These are phyloP conservation scores for Cystoisospora suis DNA, from an alignment of 169 alveolate species.

Conservation along the genomic window DNA sequence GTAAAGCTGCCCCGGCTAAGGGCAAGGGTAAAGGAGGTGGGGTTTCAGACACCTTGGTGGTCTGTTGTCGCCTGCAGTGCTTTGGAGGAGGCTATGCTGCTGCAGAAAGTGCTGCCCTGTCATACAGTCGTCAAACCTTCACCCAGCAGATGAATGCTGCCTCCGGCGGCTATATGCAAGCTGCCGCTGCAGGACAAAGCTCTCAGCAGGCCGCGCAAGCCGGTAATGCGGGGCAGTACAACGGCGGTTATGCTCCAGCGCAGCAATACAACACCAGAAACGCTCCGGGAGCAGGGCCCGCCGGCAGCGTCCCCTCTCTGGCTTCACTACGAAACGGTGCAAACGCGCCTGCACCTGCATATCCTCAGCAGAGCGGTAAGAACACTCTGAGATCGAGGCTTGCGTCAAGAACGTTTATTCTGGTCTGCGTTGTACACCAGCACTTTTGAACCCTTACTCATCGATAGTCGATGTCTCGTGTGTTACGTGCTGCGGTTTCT, in stretches of 20 bases:
- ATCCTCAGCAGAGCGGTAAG: too few species aligned
- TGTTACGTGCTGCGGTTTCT: neutral
- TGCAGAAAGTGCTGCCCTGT: neutral
- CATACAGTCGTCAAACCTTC: neutral
- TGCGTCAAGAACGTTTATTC: too few species aligned
- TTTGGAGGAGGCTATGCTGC: constrained; percentile 10
- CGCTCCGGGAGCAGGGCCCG: neutral
- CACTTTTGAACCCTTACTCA: too few species aligned
- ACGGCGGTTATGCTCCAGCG: neutral
- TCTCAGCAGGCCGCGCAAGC: neutral
- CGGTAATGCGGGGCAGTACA: neutral
- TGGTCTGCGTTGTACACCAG: too few species aligned
- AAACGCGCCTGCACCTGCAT: too few species aligned
- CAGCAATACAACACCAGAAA: too few species aligned
- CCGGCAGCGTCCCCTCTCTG: constrained; percentile 18
- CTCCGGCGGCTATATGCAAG: neutral
- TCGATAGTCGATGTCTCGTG: too few species aligned
- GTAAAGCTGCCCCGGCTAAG: constrained; percentile 14
- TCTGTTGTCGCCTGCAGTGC: constrained; percentile 30
- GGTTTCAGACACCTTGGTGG: constrained; percentile 21
- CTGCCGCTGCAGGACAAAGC: neutral
- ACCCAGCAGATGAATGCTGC: neutral
- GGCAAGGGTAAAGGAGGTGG: constrained; percentile 28
- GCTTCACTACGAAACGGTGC: too few species aligned
- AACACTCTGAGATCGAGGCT: too few species aligned